Evolutionary conservation across 1,284 basidiomycete species (phyloP).

Genomic region (Tremellales sp.): DNA sequence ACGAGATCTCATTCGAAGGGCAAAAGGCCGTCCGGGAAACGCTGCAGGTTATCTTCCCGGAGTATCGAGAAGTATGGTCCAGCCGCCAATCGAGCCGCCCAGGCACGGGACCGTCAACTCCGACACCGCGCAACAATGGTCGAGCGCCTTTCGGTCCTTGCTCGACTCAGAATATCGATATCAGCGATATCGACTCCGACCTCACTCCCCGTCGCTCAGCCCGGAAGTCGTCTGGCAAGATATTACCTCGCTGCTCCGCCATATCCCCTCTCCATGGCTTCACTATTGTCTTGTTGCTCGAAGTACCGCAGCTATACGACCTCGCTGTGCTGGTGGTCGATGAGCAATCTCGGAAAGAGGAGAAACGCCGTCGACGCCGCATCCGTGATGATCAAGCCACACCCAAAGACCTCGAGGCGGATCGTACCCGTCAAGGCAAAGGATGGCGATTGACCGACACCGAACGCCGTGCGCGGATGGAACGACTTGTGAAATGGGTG

Average conservation of each 20-base stretch:
- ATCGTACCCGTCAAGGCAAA: conserved; percentile 1
- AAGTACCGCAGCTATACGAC: conserved; percentile 11
- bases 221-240: not conserved
- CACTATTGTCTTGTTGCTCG: conserved; percentile 20
- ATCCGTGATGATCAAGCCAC: conserved; percentile 19
- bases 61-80: no score
- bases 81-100: no score
- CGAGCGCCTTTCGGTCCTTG: not conserved
- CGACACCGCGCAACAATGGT: not conserved
- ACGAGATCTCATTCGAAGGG: not conserved
- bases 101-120: not conserved
- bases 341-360: conserved; percentile 20
- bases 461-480: not conserved
- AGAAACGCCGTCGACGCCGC: conserved; percentile 23
- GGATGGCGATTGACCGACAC: conserved; percentile 12
- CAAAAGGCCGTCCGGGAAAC: not conserved
- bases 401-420: conserved; percentile 14
- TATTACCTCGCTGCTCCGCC: no score
- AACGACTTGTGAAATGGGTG: conserved; percentile 1
- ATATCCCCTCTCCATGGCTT: conserved; percentile 2
- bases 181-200: not conserved
- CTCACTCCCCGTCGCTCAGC: not conserved
- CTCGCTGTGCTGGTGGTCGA: conserved; percentile 30
- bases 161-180: conserved; percentile 19
- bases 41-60: not conserved